phyloP scores from a whole-genome alignment of 805 yeast species.

The Lachancea sp. region DNA sequence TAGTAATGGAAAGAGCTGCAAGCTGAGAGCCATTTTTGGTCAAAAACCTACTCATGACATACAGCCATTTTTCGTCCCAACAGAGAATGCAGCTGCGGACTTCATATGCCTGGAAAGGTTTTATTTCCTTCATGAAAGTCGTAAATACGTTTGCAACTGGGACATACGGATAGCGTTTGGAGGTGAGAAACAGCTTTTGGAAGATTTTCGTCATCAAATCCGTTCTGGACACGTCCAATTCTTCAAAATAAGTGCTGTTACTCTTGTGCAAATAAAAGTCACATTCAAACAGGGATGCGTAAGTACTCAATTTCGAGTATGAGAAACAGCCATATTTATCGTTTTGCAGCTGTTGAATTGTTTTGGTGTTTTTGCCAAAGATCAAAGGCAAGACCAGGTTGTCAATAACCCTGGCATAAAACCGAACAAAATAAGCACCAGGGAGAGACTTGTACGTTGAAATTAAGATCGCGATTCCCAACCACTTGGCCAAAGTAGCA shows the following conservation, averaged over 20 bases:
- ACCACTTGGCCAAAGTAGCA: background rate
- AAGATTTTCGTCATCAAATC: conserved; percentile 52
- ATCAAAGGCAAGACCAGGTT: conserved; percentile 37
- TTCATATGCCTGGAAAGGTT: conserved; percentile 52
- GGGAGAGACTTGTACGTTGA: conserved; percentile 57
- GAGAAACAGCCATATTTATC: conserved; percentile 35
- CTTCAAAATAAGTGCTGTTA: conserved; percentile 78
- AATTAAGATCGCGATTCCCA: conserved; percentile 7
- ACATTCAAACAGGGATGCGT: conserved; percentile 71
- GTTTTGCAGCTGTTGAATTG: conserved; percentile 16
- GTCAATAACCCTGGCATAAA: conserved; percentile 43
- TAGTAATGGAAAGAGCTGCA: conserved; percentile 61
- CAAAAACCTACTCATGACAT: conserved; percentile 57
- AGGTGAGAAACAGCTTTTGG: conserved; percentile 46
- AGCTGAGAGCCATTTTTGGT: conserved; percentile 34
- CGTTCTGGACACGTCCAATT: conserved; percentile 73
- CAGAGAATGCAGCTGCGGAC: conserved; percentile 58
- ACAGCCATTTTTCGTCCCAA: conserved; percentile 88
- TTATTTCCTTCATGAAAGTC: conserved; percentile 65
- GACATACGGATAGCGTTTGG: conserved; percentile 47
- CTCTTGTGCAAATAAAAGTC: conserved; percentile 85
- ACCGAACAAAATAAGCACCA: conserved; percentile 56
- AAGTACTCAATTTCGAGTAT: conserved; percentile 40
- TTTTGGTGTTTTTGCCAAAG: conserved; percentile 19
- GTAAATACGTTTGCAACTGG: conserved; percentile 74